These are phyloP conservation scores for Exophiala mesophila DNA, from an alignment of 2,329 filamentous ascomycete species.

Conservation along the genomic window DNA sequence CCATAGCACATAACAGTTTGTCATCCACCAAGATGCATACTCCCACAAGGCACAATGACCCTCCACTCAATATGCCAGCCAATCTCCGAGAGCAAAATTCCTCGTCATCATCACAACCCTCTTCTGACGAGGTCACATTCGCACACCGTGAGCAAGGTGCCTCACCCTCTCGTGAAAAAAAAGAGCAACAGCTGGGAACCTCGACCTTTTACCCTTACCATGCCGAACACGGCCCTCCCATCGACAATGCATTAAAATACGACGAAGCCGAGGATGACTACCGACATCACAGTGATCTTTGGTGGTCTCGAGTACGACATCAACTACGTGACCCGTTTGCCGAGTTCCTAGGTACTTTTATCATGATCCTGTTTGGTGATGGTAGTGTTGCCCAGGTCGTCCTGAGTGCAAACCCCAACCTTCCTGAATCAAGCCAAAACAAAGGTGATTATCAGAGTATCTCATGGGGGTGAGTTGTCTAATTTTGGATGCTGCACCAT, in stretches of 20 bases:
- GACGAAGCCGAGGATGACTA: conserved; percentile 27
- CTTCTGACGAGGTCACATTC: conserved; percentile 20
- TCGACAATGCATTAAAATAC: conserved; percentile 25
- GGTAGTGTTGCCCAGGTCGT: conserved; percentile 60
- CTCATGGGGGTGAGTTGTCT: conserved; percentile 35
- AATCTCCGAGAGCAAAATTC: conserved; percentile 10
- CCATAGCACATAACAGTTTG: too few relatives aligned
- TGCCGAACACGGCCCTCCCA: conserved; percentile 25
- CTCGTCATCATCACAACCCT: conserved; percentile 14
- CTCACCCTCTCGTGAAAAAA: not conserved
- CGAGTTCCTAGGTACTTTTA: conserved; percentile 58
- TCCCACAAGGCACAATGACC: too few relatives aligned
- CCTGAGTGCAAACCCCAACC: conserved; percentile 38
- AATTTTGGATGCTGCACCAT: too few relatives aligned
- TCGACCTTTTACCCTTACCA: conserved; percentile 15
- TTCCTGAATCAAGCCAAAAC: conserved; percentile 24
- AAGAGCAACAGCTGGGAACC: not conserved
- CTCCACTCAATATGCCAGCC: not conserved
- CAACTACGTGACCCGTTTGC: conserved; percentile 51
- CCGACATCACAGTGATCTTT: conserved; percentile 33
- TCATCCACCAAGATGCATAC: too few relatives aligned
- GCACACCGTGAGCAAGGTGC: conserved; percentile 15
- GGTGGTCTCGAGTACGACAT: conserved; percentile 50
- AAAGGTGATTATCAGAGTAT: conserved; percentile 39
- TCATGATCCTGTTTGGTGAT: conserved; percentile 59